These are phyloP conservation scores for Trichophyton schoenleinii DNA, from an alignment of 2,329 filamentous ascomycete species.

Conservation along the genomic window DNA sequence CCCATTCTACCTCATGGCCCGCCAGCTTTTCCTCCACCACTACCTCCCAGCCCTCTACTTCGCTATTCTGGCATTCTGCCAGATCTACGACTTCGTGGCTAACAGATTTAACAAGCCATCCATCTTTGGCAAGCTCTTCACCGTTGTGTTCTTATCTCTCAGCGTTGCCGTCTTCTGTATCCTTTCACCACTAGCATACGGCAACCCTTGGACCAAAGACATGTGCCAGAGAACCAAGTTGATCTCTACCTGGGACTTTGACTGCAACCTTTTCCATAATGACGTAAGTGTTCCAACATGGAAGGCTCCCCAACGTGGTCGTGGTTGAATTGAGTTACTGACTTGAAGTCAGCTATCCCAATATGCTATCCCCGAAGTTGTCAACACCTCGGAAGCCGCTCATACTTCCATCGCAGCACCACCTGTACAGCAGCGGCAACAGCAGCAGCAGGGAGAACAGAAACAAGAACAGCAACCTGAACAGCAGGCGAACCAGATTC, in stretches of 20 bases:
- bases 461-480: conserved; percentile 8
- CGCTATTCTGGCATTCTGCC: conserved; percentile 75
- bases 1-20: conserved; percentile 95
- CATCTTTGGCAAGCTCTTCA: conserved; percentile 59
- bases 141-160: conserved; percentile 59
- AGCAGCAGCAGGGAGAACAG: not conserved
- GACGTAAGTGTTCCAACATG: conserved; percentile 54
- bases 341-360: conserved; percentile 24
- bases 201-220: conserved; percentile 81
- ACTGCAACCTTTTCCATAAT: conserved; percentile 85
- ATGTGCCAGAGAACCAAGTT: conserved; percentile 83
- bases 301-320: conserved; percentile 21
- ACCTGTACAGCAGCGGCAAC: conserved; percentile 14
- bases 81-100: conserved; percentile 75
- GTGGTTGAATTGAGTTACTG: conserved; percentile 5
- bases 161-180: conserved; percentile 66
- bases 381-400: conserved; percentile 9
- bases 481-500: not conserved
- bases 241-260: conserved; percentile 86
- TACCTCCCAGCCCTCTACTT: conserved; percentile 98
- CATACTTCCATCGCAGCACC: conserved; percentile 8
- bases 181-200: conserved; percentile 84
- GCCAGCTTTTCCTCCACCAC: conserved; percentile 95
- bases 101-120: conserved; percentile 61
- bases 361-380: conserved; percentile 24